Evolutionary conservation across 495 filamentous ascomycete species (phyloP).

Genomic region (Tuber microsphaerosporum): DNA sequence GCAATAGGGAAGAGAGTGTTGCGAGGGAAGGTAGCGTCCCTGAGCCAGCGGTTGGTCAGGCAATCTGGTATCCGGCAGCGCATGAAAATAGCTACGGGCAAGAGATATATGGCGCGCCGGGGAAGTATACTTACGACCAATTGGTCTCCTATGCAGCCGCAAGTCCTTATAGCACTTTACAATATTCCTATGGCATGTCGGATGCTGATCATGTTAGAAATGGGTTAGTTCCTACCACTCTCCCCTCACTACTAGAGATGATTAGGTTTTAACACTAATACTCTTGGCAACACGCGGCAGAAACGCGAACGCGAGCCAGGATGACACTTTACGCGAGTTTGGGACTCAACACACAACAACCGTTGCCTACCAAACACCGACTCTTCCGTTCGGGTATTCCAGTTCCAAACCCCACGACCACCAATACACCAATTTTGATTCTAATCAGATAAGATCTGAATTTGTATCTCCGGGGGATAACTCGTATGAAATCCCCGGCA

Average conservation of each 20-base stretch:
- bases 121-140: not conserved
- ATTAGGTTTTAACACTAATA: not conserved
- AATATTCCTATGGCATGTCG: not conserved
- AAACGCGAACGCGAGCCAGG: not conserved
- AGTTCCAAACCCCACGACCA: not conserved
- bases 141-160: not conserved
- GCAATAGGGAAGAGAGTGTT: not conserved
- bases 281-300: not conserved
- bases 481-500: not conserved
- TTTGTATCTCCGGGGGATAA: not conserved
- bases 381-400: not conserved
- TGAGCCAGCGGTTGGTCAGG: not conserved
- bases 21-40: not conserved
- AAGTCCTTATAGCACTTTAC: not conserved
- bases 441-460: not conserved
- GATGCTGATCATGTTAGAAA: not conserved
- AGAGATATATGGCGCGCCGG: not conserved
- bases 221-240: not conserved
- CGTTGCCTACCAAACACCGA: not conserved
- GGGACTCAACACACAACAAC: not conserved
- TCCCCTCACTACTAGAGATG: not conserved
- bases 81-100: not conserved
- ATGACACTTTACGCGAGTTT: slow-evolving; percentile 1
- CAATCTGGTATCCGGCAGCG: not conserved
- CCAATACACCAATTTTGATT: not conserved